Evolutionary conservation across 768 basidiomycete species (phyloP).

Genomic region (Boletus sp.): DNA sequence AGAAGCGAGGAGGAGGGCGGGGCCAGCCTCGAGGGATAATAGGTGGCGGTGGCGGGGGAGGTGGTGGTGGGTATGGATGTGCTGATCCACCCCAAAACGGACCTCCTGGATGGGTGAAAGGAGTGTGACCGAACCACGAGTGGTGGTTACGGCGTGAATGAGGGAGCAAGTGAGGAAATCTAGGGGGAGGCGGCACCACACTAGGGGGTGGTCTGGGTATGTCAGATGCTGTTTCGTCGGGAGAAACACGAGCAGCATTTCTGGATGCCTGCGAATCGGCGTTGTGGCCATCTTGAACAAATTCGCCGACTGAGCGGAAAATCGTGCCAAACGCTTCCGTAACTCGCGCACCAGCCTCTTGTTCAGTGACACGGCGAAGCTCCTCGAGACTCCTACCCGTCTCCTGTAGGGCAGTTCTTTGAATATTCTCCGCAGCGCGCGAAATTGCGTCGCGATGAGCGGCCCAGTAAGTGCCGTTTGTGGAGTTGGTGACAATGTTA

Average conservation of each 20-base stretch:
- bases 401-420: slow-evolving; percentile 42
- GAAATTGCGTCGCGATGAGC: slow-evolving; percentile 58
- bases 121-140: slow-evolving; percentile 24
- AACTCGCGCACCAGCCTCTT: slow-evolving; percentile 61
- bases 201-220: slow-evolving; percentile 6
- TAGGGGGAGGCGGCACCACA: slow-evolving; percentile 11
- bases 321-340: slow-evolving; percentile 60
- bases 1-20: slow-evolving; percentile 20
- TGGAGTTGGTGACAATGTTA: slow-evolving; percentile 58
- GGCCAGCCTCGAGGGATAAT: slow-evolving; percentile 22
- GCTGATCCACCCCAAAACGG: slow-evolving; percentile 19
- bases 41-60: neutral
- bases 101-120: slow-evolving; percentile 2
- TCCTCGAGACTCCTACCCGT: slow-evolving; percentile 41
- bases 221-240: neutral
- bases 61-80: slow-evolving; percentile 16
- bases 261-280: slow-evolving; percentile 1
- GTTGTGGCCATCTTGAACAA: slow-evolving; percentile 22
- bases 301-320: slow-evolving; percentile 49
- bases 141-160: slow-evolving; percentile 19
- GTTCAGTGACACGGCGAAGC: slow-evolving; percentile 50
- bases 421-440: slow-evolving; percentile 52
- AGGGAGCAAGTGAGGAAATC: slow-evolving; percentile 17
- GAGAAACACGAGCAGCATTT: neutral
- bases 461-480: slow-evolving; percentile 66